Percentiles rank a stretch among this genome's conserved stretches.
Evolutionary conservation across 768 basidiomycete species (phyloP).

Genomic region (Ramaria sp.): DNA sequence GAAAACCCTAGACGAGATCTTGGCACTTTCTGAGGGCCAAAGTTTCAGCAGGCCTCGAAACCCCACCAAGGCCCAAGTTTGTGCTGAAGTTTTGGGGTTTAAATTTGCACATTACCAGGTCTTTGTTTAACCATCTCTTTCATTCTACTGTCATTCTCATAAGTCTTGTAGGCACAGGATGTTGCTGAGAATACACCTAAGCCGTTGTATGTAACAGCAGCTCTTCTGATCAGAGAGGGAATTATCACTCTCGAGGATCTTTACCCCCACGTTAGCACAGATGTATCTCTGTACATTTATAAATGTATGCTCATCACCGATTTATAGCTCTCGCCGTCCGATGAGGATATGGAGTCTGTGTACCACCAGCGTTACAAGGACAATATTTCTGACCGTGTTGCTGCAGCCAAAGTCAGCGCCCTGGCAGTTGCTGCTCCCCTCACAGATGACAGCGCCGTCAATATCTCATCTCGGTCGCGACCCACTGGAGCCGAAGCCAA

Average conservation of each 20-base stretch:
- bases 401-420: constrained; percentile 59
- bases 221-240: constrained; percentile 82
- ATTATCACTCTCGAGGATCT: constrained; percentile 82
- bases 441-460: constrained; percentile 32
- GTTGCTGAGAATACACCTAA: constrained; percentile 52
- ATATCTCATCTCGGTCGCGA: constrained; percentile 29
- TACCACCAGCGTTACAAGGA: constrained; percentile 49
- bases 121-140: constrained; percentile 14
- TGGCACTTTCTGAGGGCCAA: constrained; percentile 40
- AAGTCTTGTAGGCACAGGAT: constrained; percentile 36
- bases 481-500: constrained; percentile 27
- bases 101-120: constrained; percentile 92
- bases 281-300: background rate
- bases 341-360: constrained; percentile 62
- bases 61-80: constrained; percentile 40
- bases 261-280: constrained; percentile 71
- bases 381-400: constrained; percentile 51
- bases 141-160: background rate
- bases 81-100: constrained; percentile 94
- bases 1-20: constrained; percentile 57
- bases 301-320: constrained; percentile 5
- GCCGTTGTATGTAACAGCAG: constrained; percentile 71
- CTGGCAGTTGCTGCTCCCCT: constrained; percentile 81
- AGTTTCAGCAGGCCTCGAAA: constrained; percentile 12
- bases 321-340: constrained; percentile 57